phyloP scores from a whole-genome alignment of 352 stramenopile genomes.

The Globisporangium mamillatum region DNA sequence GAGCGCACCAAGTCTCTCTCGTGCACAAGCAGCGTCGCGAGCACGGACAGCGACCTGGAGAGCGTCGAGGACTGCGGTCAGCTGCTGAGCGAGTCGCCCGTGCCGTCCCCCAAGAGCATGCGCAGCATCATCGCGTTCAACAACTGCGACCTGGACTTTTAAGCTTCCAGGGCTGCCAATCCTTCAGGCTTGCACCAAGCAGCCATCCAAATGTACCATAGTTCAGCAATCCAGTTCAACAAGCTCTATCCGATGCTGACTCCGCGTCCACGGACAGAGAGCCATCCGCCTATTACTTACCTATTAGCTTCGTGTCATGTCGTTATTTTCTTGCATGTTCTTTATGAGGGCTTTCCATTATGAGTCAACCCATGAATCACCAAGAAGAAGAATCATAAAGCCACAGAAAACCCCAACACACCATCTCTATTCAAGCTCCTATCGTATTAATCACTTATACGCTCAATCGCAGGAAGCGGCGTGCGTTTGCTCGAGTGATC shows the following conservation, averaged over 20 bases:
- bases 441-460: not conserved
- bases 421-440: not conserved
- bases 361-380: not conserved
- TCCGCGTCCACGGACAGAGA: too few species aligned
- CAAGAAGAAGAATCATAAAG: not conserved
- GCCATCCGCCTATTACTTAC: not conserved
- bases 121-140: constrained; percentile 77
- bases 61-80: constrained; percentile 33
- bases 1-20: constrained; percentile 45
- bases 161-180: not conserved
- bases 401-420: not conserved
- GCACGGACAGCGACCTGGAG: constrained; percentile 77
- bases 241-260: too few species aligned
- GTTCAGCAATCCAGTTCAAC: not conserved
- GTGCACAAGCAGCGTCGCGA: constrained; percentile 47
- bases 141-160: constrained; percentile 43
- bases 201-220: constrained; percentile 7
- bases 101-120: constrained; percentile 12
- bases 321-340: not conserved
- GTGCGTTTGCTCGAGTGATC: constrained; percentile 61
- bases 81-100: not conserved
- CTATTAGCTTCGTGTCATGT: not conserved
- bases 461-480: constrained; percentile 60
- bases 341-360: not conserved
- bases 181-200: too few species aligned